A percentile compares a stretch with the other conserved stretches of the same genome.
Conservation (phyloP, 2,329 filamentous ascomycete genomes). For the Cercospora zeina region DNA sequence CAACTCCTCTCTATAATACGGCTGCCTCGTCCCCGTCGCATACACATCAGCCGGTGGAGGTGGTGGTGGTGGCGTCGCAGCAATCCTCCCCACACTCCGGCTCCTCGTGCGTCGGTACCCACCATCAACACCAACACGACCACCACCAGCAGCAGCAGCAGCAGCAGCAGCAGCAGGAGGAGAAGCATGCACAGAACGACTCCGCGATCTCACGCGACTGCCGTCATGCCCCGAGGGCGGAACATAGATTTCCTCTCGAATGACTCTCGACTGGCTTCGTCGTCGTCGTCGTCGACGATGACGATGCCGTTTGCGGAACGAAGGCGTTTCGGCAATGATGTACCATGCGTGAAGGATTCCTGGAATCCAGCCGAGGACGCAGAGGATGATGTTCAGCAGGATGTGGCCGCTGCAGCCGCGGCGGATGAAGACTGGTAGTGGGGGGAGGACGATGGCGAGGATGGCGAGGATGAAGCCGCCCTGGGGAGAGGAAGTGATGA, state of each 20-base stretch:
- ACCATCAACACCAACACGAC: no score
- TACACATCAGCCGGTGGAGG: conserved; percentile 18
- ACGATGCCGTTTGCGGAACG: conserved; percentile 17
- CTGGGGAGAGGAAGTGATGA: conserved; percentile 4
- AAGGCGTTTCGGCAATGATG: conserved; percentile 26
- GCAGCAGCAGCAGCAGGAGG: no score
- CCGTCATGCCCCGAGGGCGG: conserved; percentile 5
- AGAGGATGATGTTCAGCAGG: conserved; percentile 82
- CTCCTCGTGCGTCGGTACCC: conserved; percentile 16
- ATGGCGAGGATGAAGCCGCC: conserved; percentile 27
- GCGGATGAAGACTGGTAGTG: conserved; percentile 87
- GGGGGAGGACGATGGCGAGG: conserved; percentile 59
- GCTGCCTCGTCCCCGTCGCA: conserved; percentile 18
- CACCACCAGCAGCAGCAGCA: no score
- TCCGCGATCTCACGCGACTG: conserved; percentile 6
- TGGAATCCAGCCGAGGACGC: conserved; percentile 63
- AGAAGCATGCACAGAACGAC: conserved; percentile 3
- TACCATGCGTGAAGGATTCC: conserved; percentile 26
- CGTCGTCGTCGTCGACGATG: no score
- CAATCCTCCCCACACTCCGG: conserved; percentile 18
- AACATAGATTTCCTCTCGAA: conserved; percentile 17
- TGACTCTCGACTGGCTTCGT: conserved; percentile 7
- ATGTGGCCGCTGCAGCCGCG: conserved; percentile 79
- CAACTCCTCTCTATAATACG: conserved; percentile 22
- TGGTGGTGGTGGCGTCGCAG: neutral